A percentile compares a stretch with the other conserved stretches of the same genome.
Conservation (phyloP, 306 rosid genomes). For the Casuarina cunninghamiana region DNA sequence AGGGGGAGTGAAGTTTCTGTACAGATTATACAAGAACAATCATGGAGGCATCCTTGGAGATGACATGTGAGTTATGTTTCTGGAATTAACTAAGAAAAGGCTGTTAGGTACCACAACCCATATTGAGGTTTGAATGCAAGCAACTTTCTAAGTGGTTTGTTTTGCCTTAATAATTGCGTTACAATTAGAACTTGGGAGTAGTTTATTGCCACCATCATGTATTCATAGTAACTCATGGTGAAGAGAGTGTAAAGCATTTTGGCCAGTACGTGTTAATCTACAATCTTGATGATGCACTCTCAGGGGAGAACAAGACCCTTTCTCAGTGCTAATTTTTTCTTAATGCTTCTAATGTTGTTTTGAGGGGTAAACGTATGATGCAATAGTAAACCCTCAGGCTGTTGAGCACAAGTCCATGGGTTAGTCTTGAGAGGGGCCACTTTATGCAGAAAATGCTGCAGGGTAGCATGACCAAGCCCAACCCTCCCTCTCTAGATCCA, state of each 20-base stretch:
- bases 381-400: not conserved
- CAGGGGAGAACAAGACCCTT: not conserved
- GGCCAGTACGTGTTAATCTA: not conserved
- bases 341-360: not conserved
- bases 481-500: not conserved
- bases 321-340: not conserved
- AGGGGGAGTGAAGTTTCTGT: slow-evolving; percentile 75
- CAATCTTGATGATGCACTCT: not conserved
- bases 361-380: not conserved
- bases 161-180: not conserved
- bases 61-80: slow-evolving; percentile 67
- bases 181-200: not conserved
- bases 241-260: not conserved
- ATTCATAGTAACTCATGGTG: not conserved
- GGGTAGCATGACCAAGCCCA: not conserved
- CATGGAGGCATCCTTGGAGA: slow-evolving; percentile 98
- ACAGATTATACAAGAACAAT: slow-evolving; percentile 70
- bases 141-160: not conserved
- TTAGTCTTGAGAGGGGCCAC: not conserved
- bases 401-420: not conserved
- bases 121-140: not conserved
- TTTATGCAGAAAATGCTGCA: not conserved
- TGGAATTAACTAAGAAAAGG: not conserved
- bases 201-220: not conserved
- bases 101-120: not conserved